Conservation (phyloP, 83 land plant species). For the Picea mariana region DNA sequence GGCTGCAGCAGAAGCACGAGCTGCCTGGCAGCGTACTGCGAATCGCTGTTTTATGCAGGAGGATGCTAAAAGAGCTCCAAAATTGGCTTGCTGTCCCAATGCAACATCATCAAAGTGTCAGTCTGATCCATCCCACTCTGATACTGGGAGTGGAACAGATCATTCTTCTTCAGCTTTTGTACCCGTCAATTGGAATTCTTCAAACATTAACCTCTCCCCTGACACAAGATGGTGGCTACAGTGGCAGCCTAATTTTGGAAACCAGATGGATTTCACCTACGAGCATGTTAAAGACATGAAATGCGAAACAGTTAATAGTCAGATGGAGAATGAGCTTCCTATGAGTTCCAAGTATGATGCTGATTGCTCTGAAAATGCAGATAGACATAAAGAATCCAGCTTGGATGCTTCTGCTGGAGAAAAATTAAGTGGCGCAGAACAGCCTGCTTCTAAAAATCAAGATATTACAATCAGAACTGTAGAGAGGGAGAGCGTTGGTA, state of each 20-base stretch:
- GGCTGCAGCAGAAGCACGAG: conserved; percentile 81
- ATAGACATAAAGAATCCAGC: background rate
- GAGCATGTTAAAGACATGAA: conserved; percentile 35
- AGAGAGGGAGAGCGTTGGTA: background rate
- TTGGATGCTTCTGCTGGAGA: background rate
- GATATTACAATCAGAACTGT: conserved; percentile 7
- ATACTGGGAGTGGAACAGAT: conserved; percentile 32
- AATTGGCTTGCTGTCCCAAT: conserved; percentile 58
- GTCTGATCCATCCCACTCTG: conserved; percentile 32
- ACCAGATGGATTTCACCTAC: conserved; percentile 33
- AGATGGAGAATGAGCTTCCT: conserved; percentile 1
- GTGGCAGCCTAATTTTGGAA: conserved; percentile 46
- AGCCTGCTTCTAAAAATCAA: background rate
- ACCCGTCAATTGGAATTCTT: conserved; percentile 39
- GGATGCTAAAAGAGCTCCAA: conserved; percentile 85
- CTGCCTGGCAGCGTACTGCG: conserved; percentile 75
- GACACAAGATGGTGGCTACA: conserved; percentile 79
- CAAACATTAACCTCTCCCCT: conserved; percentile 35
- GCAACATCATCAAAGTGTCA: conserved; percentile 37
- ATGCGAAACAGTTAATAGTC: conserved; percentile 20
- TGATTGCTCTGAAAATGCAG: background rate
- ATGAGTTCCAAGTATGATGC: background rate
- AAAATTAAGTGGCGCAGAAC: background rate
- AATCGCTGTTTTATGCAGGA: conserved; percentile 76
- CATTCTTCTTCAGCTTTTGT: conserved; percentile 22